Evolutionary conservation across 2,329 filamentous ascomycete species (phyloP), one percentile per base, ranked within the genome.

Genomic region (Fusarium vanettenii): DNA sequence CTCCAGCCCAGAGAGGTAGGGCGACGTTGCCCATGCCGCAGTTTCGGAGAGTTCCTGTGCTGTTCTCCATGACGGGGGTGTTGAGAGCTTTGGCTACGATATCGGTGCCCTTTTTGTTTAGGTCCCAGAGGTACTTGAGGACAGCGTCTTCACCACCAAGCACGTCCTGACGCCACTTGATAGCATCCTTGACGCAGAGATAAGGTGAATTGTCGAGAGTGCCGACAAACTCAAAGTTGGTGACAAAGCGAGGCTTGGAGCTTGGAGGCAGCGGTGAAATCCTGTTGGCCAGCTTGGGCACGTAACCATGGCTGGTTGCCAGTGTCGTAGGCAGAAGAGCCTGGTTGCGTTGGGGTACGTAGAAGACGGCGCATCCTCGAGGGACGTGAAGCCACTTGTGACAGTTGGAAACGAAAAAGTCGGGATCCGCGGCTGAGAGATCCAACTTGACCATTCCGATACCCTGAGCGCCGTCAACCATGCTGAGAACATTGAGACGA

Each of bases 311-410:
- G 43, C 92, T 95, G 0, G 95, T 98, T 0, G 95, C 94, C 33
- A 97, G 82, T 0, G 94, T 92, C 3, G 92, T 92, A 16, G 91
- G 89, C 48, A 98, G 90, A 50, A 97, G 82, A 59, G 86, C 84
- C 81, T 98, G 96, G 81, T 97, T 95, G 25, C 92, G 88, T 20
- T 86, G 69, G 0, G 95, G 93, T 1, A 97, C 93, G 82, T 97
- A 93, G 74, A 98, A 90, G 5, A 97, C 86, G 4, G 95, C 95
- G 80, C 93, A 95, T 18, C 92, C 93, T 35, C 95, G 91, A 1
- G 95, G 96, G 1, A 91, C 90, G 79, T 91, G 92, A 9, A 98
- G 90, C 96, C 96, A 98, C 86, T 97, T 97, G 85, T 97, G 94
- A 77, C 92, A 94, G 81, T 98, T 98, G 65, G 89, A 92, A 16